Evolutionary conservation across 495 filamentous ascomycete species (phyloP), one percentile per base, ranked within the genome.

Genomic region (Neurospora tetrasperma): DNA sequence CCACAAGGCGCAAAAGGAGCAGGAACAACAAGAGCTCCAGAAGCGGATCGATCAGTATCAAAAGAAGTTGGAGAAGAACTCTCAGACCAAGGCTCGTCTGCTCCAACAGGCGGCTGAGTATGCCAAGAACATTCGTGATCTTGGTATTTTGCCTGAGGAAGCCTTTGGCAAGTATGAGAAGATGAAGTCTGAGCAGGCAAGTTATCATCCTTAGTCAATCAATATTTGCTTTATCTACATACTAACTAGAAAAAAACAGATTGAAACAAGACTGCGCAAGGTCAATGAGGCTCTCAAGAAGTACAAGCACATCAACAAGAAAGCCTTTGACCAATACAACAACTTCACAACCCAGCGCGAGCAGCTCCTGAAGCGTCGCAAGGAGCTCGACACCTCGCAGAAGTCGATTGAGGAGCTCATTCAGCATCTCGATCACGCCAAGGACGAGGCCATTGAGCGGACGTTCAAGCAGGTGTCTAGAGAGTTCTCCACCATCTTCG

Each of bases 271-370:
- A 31, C 89, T 99, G 9, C 91, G 96, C 81, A 97, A 96, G 80
- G 93, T 95, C 80, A 97, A 97, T 77, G 93, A 97, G 73, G 88
- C 90, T 0, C 86, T 99, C 59, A 98, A 98, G 83, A 97, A 98
- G 79, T 98, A 94, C 84, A 92, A 91, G 42, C 93, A 97, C 77
- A 93, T 99, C 79, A 99, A 99, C 87, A 99, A 98, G 84, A 99
- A 99, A 81, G 96, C 96, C 0, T 97, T 98, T 75, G 96, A 99
- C 81, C 96, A 99, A 81, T 98, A 98, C 86, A 95, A 94, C 83
- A 96, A 89, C 82, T 98, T 98, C 82, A 98, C 95, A 23, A 91
- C 90, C 71, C 93, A 98, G 80, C 90, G 95, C 6, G 93, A 97
- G 69, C 89, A 88, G 5, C 85, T 99, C 9, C 90, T 90, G 0